These are phyloP conservation scores for Suillus bovinus DNA, from an alignment of 768 basidiomycete species.

Conservation along the genomic window DNA sequence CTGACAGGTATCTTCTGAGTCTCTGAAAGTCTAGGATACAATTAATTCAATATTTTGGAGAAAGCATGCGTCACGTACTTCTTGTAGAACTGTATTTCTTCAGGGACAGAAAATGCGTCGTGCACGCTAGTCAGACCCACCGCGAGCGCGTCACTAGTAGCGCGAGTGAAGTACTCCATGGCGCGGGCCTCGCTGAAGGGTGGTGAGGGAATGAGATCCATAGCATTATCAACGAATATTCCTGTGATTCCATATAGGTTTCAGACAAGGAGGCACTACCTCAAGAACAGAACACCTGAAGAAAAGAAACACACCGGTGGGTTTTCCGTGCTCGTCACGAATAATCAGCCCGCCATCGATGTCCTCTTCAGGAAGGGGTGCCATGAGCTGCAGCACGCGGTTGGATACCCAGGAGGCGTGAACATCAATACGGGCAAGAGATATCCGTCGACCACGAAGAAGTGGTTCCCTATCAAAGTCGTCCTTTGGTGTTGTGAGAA, in stretches of 20 bases:
- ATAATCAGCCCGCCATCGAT: constrained; percentile 79
- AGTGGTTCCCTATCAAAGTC: constrained; percentile 73
- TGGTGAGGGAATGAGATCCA: constrained; percentile 70
- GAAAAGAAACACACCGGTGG: constrained; percentile 54
- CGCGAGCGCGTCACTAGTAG: constrained; percentile 68
- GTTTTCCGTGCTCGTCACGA: constrained; percentile 56
- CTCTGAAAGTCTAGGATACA: constrained; percentile 59
- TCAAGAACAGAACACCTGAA: constrained; percentile 9
- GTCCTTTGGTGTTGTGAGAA: constrained; percentile 40
- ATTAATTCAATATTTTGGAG: constrained; percentile 3
- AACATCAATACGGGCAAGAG: constrained; percentile 73
- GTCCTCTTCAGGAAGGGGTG: constrained; percentile 51
- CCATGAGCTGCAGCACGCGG: constrained; percentile 64
- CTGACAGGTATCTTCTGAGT: constrained; percentile 67
- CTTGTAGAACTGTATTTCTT: constrained; percentile 62
- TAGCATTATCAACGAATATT: constrained; percentile 87
- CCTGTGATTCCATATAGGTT: constrained; percentile 36
- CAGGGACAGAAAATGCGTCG: constrained; percentile 63
- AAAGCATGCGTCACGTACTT: constrained; percentile 41
- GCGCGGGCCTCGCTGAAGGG: constrained; percentile 56
- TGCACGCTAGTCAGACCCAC: constrained; percentile 87
- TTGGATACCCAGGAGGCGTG: constrained; percentile 89
- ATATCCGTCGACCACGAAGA: constrained; percentile 69
- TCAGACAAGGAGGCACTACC: not conserved
- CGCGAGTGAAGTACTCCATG: constrained; percentile 60